phyloP scores from a whole-genome alignment of 305 asterid genomes.

The Rubia tinctorum region DNA sequence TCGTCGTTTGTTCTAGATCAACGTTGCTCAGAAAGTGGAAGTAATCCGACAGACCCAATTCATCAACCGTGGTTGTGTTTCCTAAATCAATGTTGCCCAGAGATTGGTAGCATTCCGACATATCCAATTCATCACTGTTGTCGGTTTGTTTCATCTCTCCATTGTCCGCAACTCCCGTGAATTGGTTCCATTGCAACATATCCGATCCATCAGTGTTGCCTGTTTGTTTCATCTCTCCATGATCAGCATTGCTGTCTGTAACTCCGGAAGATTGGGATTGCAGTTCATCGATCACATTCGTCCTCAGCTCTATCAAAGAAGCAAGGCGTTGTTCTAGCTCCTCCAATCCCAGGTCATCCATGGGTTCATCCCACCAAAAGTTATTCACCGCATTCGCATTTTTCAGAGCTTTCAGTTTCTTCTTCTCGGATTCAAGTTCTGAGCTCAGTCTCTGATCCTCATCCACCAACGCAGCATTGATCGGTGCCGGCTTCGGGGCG shows the following conservation, averaged over 20 bases:
- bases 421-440: neutral
- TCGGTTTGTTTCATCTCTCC: neutral
- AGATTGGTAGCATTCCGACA: neutral
- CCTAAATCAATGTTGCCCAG: neutral
- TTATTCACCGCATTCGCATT: neutral
- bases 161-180: neutral
- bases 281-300: neutral
- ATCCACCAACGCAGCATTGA: neutral
- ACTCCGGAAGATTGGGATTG: no score
- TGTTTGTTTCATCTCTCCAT: neutral
- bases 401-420: neutral
- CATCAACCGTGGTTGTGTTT: neutral
- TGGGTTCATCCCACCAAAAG: neutral
- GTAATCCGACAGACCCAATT: neutral
- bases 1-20: neutral
- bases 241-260: neutral
- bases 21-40: no score
- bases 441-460: neutral
- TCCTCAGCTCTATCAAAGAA: neutral
- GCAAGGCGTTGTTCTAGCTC: neutral
- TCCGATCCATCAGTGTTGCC: neutral
- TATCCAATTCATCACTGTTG: neutral
- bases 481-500: neutral
- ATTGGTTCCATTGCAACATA: neutral
- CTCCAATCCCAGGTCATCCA: neutral